phyloP scores from a whole-genome alignment of 1,139 yeast species.

The Keqinozyma sinolaborantium region DNA sequence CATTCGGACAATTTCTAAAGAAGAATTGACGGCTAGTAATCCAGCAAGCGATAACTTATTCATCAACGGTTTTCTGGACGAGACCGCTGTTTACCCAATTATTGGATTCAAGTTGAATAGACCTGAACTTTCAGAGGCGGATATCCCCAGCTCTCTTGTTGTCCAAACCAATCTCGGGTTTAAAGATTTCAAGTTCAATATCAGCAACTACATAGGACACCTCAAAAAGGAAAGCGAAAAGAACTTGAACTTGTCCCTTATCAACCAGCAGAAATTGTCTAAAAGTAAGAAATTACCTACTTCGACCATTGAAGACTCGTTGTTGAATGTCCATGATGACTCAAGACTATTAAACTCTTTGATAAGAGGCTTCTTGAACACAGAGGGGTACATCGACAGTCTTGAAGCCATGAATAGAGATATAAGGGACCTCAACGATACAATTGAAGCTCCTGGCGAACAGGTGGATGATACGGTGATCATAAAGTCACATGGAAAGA shows the following conservation, averaged over 20 bases:
- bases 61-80: slow-evolving; percentile 13
- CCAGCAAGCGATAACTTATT: slow-evolving; percentile 27
- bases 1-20: slow-evolving; percentile 27
- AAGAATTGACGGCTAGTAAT: slow-evolving; percentile 25
- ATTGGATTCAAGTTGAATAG: slow-evolving; percentile 35
- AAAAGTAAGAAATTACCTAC: slow-evolving; percentile 2
- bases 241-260: slow-evolving; percentile 14
- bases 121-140: slow-evolving; percentile 11
- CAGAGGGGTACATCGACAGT: slow-evolving; percentile 70
- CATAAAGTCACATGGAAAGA: slow-evolving; percentile 33
- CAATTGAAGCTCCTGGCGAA: slow-evolving; percentile 10
- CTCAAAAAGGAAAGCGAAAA: slow-evolving; percentile 28
- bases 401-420: slow-evolving; percentile 54
- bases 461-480: slow-evolving; percentile 11
- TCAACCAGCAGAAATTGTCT: slow-evolving; percentile 14
- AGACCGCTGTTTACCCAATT: slow-evolving; percentile 33
- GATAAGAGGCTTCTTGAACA: slow-evolving; percentile 66
- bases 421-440: slow-evolving; percentile 35
- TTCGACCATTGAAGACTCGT: slow-evolving; percentile 15
- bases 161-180: slow-evolving; percentile 74
- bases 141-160: slow-evolving; percentile 13
- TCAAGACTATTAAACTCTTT: slow-evolving; percentile 46
- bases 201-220: slow-evolving; percentile 56
- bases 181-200: slow-evolving; percentile 65
- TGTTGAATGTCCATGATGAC: slow-evolving; percentile 24